phyloP scores from a whole-genome alignment of 495 filamentous ascomycete species.

The Tuber brumale region DNA sequence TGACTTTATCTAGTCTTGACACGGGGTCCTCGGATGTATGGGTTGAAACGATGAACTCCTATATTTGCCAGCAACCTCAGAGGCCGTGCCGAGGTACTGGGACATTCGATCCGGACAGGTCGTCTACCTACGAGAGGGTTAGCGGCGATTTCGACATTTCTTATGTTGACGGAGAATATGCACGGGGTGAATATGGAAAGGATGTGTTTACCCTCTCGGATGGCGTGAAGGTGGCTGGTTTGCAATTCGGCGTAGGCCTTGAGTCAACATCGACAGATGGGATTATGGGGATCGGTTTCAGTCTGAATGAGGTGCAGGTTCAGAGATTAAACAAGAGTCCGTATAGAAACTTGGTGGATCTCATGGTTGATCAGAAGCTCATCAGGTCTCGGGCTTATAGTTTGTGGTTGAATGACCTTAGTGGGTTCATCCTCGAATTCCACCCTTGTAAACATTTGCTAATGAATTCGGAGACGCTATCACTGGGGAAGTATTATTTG shows the following conservation, averaged over 20 bases:
- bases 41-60: constrained; percentile 64
- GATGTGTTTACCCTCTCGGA: constrained; percentile 66
- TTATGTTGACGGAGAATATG: constrained; percentile 80
- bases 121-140: constrained; percentile 73
- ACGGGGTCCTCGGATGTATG: constrained; percentile 88
- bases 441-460: not conserved
- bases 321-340: constrained; percentile 51
- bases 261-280: constrained; percentile 63
- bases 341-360: constrained; percentile 74
- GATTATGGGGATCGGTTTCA: constrained; percentile 88
- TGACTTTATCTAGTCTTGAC: constrained; percentile 49
- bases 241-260: constrained; percentile 88
- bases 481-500: constrained; percentile 81
- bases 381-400: constrained; percentile 81
- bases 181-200: constrained; percentile 73
- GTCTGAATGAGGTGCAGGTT: constrained; percentile 71
- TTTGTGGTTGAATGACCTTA: constrained; percentile 78
- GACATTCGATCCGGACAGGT: constrained; percentile 65
- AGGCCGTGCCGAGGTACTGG: constrained; percentile 55
- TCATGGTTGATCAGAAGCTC: constrained; percentile 61
- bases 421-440: constrained; percentile 28
- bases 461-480: constrained; percentile 48
- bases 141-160: constrained; percentile 79
- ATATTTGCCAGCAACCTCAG: constrained; percentile 49
- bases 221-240: constrained; percentile 51